Conservation (phyloP, 2,329 filamentous ascomycete species). For the Juglanconis sp. region DNA sequence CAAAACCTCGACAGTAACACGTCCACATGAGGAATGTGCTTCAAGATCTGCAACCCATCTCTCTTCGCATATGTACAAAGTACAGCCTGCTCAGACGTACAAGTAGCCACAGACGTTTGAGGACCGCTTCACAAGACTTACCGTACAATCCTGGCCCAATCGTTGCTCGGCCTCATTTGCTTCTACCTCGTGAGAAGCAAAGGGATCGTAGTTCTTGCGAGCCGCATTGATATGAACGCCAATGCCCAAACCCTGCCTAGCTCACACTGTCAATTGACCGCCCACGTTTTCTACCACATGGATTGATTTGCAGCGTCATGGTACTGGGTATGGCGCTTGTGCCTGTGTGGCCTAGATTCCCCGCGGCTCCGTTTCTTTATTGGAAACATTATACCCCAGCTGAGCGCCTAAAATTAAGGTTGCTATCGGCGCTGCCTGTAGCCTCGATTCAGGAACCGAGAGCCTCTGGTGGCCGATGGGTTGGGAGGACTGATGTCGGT, state of each 20-base stretch:
- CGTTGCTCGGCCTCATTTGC: neutral
- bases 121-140: neutral
- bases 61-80: too few relatives aligned
- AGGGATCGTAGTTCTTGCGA: neutral
- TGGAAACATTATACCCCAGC: neutral
- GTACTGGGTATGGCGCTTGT: neutral
- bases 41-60: too few relatives aligned
- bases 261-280: neutral
- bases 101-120: neutral
- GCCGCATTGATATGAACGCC: neutral
- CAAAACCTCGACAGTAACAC: neutral
- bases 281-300: neutral
- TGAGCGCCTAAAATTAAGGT: neutral
- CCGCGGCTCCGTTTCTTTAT: neutral
- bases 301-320: neutral
- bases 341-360: neutral
- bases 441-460: neutral
- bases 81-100: neutral
- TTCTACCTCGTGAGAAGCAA: neutral
- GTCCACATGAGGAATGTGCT: neutral
- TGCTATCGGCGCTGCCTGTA: neutral
- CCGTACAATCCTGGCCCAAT: neutral
- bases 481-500: neutral
- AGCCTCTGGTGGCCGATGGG: neutral
- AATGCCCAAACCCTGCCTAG: neutral